phyloP scores from a whole-genome alignment of 352 stramenopile species.

The Phytophthora fragariae region DNA sequence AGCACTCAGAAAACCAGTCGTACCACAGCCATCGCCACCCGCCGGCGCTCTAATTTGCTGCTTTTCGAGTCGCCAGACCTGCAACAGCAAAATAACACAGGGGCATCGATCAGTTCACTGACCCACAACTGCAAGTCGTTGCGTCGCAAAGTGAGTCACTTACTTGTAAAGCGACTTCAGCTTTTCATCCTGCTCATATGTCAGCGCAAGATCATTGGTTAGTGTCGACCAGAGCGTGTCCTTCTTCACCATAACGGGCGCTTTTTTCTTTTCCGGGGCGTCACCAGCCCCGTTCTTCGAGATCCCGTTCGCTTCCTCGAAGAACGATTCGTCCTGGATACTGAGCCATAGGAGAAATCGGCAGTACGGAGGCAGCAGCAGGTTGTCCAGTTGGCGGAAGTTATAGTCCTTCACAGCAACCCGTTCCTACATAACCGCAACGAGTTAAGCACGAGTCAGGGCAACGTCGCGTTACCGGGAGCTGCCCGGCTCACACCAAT shows the following conservation, averaged over 20 bases:
- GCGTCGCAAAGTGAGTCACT: slow-evolving; percentile 5
- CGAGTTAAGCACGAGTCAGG: not conserved
- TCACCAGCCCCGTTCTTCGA: slow-evolving; percentile 54
- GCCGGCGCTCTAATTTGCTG: slow-evolving; percentile 84
- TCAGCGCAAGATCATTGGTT: slow-evolving; percentile 79
- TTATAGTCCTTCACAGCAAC: slow-evolving; percentile 90
- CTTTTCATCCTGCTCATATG: slow-evolving; percentile 92
- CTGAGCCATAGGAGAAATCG: slow-evolving; percentile 91
- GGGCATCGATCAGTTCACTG: slow-evolving; percentile 7
- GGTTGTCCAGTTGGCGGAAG: slow-evolving; percentile 88
- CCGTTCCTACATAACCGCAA: slow-evolving; percentile 60
- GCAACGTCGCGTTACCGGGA: not conserved
- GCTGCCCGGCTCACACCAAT: no score
- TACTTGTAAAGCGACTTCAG: slow-evolving; percentile 90
- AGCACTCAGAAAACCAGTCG: slow-evolving; percentile 1
- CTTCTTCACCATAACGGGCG: slow-evolving; percentile 76
- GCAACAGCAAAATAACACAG: not conserved
- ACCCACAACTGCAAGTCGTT: not conserved
- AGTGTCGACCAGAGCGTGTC: slow-evolving; percentile 85
- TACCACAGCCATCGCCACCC: slow-evolving; percentile 87
- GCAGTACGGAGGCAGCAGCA: slow-evolving; percentile 88
- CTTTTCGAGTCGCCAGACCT: slow-evolving; percentile 82
- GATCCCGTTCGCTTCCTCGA: slow-evolving; percentile 68
- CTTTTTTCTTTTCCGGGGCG: slow-evolving; percentile 72
- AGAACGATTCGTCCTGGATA: slow-evolving; percentile 88